Evolutionary conservation across 371 early-diverging fungal genomes (phyloP), one percentile per base, ranked within the genome.

Genomic region (Blyttiomyces sp.): DNA sequence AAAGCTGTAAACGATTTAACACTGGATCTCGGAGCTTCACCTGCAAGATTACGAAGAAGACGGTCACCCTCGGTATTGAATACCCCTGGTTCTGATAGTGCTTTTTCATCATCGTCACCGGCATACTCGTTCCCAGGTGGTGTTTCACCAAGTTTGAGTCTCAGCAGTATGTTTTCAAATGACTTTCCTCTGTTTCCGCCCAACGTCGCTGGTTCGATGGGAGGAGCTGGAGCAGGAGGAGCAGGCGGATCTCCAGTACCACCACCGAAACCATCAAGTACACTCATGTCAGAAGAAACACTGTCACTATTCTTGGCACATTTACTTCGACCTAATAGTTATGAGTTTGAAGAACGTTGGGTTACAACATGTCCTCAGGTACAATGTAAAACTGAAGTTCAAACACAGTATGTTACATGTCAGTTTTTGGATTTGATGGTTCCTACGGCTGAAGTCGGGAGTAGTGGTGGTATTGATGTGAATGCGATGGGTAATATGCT

Each of bases 341-440:
- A 46, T 24, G 13, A 46, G 24, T 46, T 46, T 46, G 46, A 46
- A 46, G 46, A 46, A 21, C 46, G 46, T 9, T 46, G 46, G 46
- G 21, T 7, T 9, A 46, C 46, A 7, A 7, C 46, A 13, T 46
- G 46, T 24, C 46, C 46, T 9, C 46, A 46, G 39, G 13, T n/a
- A 39, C 39, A n/a, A 9, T 46, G 46, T 24, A 46, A 46, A 46
- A 9, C 24, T 9, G 46, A 46, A 13, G 9, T 21, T 46, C 21
- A 21, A 19, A 13, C 46, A 24, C 9, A 9, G 7, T 46, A 46
- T 23, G 46, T 21, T 13, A 9, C 46, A 9, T 13, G 9, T 9
- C 9, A 21, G 13, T 46, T 46, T 46, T 23, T 46, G 13, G 46
- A 46, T 46, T 13, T 46, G 13, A 13, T 13, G 13, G 46, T 46